Evolutionary conservation across 179 eudicot genomes (phyloP), one percentile per base, ranked within the genome.

Genomic region (Pouteria campechiana): DNA sequence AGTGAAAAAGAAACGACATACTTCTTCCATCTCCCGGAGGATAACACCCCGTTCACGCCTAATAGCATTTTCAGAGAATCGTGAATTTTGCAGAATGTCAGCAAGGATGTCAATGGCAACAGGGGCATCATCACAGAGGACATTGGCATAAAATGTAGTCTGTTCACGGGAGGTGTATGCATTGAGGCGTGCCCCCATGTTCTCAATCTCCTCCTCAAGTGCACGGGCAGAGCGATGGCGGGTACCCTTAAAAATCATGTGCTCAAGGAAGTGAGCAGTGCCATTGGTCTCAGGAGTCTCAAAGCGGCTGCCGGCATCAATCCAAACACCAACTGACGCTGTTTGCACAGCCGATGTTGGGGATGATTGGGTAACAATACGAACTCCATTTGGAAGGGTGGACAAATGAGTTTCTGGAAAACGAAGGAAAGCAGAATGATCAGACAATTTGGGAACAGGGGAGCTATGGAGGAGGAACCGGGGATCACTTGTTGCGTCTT

Each of bases 171-270:
- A 65, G 1, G 76, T 66, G 32, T 61, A 70, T 12, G 73, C 76
- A 58, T 70, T 66, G 62, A 70, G 46, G 50, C 61, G 76, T 0
- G 72, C 76, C 0, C n/a, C n/a, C n/a, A 83, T 68, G 36, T 79
- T 74, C 68, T 79, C 89, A 51, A 83, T 64, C 63, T 83, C 89
- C 65, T 79, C 79, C 57, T 83, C 89, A 48, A 83, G 47, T 5
- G 29, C 49, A 38, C 64, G 37, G 4, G 73, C 78, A 3, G 48
- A 7, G 48, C 94, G 53, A 46, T 29, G 64, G 31, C 49, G 57
- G 0, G 89, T 83, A 14, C 89, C 89, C 65, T 79, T 79, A 11
- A 79, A 79, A 4, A 79, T 73, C 76, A 79, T 79, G 43, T 79
- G 89, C 65, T 79, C 94, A 5, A 79, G 34, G 28, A 83, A 79